Percentiles rank a stretch among this genome's conserved stretches.
Conservation (phyloP, 169 alveolate genomes). For the Plasmodium fragile region DNA sequence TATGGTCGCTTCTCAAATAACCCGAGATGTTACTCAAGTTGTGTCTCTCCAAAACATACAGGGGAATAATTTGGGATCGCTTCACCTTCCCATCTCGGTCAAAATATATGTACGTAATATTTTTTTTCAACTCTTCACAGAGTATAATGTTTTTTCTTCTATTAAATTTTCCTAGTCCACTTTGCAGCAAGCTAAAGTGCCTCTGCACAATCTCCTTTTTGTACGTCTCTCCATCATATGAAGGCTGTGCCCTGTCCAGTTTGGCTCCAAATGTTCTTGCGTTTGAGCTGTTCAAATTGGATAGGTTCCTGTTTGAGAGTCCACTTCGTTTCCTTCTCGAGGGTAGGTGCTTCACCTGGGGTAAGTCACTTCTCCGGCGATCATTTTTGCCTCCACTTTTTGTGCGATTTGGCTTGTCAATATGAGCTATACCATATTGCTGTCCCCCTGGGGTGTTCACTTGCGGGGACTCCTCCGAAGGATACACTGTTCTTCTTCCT, state of each 20-base stretch:
- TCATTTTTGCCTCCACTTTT: not conserved
- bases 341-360: not conserved
- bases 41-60: conserved; percentile 69
- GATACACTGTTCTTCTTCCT: not conserved
- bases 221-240: conserved; percentile 27
- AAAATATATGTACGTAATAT: conserved; percentile 58
- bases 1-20: conserved; percentile 12
- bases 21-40: conserved; percentile 39
- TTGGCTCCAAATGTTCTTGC: conserved; percentile 7
- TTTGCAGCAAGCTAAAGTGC: conserved; percentile 52
- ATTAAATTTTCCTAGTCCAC: conserved; percentile 27
- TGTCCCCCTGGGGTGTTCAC: not conserved
- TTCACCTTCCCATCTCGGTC: conserved; percentile 51
- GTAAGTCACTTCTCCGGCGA: not conserved
- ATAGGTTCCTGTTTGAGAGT: not conserved
- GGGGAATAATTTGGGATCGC: conserved; percentile 53
- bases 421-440: not conserved
- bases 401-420: not conserved
- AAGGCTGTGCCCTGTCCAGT: conserved; percentile 8
- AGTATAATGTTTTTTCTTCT: conserved; percentile 52
- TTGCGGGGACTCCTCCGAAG: not conserved
- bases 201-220: conserved; percentile 46
- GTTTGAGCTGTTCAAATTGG: not conserved
- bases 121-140: conserved; percentile 60
- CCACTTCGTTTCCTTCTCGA: not conserved